phyloP scores from a whole-genome alignment of 2,329 filamentous ascomycete genomes.

The Colletotrichum caudatum region DNA sequence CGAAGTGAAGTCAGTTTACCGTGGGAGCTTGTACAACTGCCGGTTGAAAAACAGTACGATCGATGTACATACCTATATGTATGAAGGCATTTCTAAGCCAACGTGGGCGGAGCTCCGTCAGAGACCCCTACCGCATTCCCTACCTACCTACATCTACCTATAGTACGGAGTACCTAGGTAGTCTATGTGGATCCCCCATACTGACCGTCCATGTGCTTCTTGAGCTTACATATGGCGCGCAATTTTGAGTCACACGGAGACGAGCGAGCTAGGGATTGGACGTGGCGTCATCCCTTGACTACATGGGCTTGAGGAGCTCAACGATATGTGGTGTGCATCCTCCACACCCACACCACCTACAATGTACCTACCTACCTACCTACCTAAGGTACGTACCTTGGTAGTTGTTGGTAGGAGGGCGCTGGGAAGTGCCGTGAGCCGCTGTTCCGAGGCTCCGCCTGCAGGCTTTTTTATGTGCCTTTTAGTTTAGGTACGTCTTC shows the following conservation, averaged over 20 bases:
- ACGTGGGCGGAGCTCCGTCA: background rate
- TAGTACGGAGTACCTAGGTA: too few species aligned
- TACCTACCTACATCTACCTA: too few species aligned
- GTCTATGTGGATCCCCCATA: background rate
- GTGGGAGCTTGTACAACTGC: background rate
- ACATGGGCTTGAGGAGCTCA: background rate
- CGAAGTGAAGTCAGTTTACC: background rate
- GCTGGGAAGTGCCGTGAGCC: conserved; percentile 2
- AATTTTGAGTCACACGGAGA: conserved; percentile 10
- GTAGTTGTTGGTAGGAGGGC: background rate
- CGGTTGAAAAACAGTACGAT: background rate
- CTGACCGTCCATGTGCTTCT: background rate
- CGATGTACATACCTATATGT: too few species aligned
- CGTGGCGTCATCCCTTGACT: background rate
- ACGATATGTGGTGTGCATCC: background rate
- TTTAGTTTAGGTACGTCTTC: too few species aligned
- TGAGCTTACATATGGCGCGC: background rate
- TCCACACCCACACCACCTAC: background rate
- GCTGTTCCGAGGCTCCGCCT: conserved; percentile 20
- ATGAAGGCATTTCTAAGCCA: background rate
- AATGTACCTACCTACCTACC: too few species aligned
- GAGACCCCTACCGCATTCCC: background rate
- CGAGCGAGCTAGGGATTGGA: background rate
- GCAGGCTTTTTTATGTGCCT: background rate
- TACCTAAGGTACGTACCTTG: too few species aligned